These are phyloP conservation scores for Ananas comosus DNA, from an alignment of 176 grass and related monocot genomes.

Conservation along the genomic window DNA sequence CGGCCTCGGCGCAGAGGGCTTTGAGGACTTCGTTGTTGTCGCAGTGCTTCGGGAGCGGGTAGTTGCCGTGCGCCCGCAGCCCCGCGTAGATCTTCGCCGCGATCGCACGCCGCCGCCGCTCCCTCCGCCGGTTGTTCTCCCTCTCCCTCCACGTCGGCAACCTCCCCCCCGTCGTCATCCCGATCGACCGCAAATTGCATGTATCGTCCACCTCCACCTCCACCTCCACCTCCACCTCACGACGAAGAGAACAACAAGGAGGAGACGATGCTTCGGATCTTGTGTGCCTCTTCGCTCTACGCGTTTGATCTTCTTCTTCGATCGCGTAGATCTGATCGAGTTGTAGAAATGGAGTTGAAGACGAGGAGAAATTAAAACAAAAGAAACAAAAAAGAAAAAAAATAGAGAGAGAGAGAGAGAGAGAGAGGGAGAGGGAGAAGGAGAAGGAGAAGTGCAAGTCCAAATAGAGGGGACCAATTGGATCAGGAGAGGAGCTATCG, in stretches of 20 bases:
- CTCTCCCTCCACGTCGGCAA: slow-evolving; percentile 58
- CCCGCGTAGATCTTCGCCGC: slow-evolving; percentile 95
- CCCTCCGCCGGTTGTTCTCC: slow-evolving; percentile 79
- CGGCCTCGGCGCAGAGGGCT: slow-evolving; percentile 73
- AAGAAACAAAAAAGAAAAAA: too few relatives aligned
- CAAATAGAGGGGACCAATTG: too few relatives aligned
- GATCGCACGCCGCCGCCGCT: slow-evolving; percentile 79
- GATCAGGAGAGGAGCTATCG: too few relatives aligned
- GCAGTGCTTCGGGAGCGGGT: slow-evolving; percentile 64
- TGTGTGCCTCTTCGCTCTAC: too few relatives aligned
- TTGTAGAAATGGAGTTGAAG: too few relatives aligned
- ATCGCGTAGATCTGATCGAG: too few relatives aligned
- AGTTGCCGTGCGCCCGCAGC: slow-evolving; percentile 73
- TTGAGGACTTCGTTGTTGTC: slow-evolving; percentile 91
- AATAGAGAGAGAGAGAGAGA: too few relatives aligned
- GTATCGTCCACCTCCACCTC: background rate
- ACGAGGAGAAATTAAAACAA: too few relatives aligned
- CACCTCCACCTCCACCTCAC: background rate
- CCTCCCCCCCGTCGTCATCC: slow-evolving; percentile 44
- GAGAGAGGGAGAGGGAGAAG: too few relatives aligned
- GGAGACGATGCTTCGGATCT: background rate
- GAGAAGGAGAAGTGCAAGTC: too few relatives aligned
- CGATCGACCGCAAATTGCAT: background rate
- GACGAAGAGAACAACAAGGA: background rate
- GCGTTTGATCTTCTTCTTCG: too few relatives aligned